Conservation (phyloP, 2,329 filamentous ascomycete genomes). For the Apiospora pterosperma region DNA sequence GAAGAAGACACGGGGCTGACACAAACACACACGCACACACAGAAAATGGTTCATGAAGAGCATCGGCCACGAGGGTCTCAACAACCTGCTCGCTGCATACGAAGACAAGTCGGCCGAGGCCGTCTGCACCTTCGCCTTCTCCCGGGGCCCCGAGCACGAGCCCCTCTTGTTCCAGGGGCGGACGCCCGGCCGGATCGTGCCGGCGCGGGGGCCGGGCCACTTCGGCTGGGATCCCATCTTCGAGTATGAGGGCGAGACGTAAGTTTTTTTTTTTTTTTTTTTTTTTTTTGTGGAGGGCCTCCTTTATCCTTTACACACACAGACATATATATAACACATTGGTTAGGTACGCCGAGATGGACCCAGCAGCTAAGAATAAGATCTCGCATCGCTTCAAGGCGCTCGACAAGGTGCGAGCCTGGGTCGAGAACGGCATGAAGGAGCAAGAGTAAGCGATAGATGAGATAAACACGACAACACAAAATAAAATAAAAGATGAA, state of each 20-base stretch:
- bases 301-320: neutral
- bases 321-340: slow-evolving; percentile 32
- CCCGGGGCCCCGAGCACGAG: slow-evolving; percentile 76
- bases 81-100: slow-evolving; percentile 86
- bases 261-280: slow-evolving; percentile 23
- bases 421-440: slow-evolving; percentile 55
- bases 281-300: neutral
- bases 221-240: slow-evolving; percentile 98
- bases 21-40: slow-evolving; percentile 42
- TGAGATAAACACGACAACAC: neutral
- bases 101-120: slow-evolving; percentile 88
- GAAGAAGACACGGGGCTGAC: slow-evolving; percentile 3
- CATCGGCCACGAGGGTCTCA: slow-evolving; percentile 80
- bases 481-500: slow-evolving; percentile 7
- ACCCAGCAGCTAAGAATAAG: slow-evolving; percentile 79
- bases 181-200: slow-evolving; percentile 80
- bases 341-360: slow-evolving; percentile 90
- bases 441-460: slow-evolving; percentile 8
- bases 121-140: slow-evolving; percentile 95
- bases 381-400: slow-evolving; percentile 90
- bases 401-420: slow-evolving; percentile 79
- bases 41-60: slow-evolving; percentile 85
- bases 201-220: slow-evolving; percentile 70
- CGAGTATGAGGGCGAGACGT: slow-evolving; percentile 86
- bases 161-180: slow-evolving; percentile 88